Base-by-base conservation (phyloP, 2,329 filamentous ascomycete species). In the Sporothrix brunneoviolacea region DNA sequence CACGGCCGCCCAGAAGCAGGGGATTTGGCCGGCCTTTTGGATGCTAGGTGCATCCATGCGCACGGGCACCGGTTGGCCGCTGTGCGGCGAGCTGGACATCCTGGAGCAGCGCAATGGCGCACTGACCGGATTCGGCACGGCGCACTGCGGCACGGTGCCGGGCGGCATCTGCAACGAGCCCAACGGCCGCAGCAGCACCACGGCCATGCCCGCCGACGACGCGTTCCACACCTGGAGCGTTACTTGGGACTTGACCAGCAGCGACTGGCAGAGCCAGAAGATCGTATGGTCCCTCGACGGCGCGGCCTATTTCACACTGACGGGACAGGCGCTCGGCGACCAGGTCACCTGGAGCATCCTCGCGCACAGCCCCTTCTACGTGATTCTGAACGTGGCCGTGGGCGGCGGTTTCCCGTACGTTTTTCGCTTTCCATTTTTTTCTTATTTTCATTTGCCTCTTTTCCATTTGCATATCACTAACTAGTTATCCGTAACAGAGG, bases 1-100 rank as follows among this genome's bases (percentile, higher is more conserved):
- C 61, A 37, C 61, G 1, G 32, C 48, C 16, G 43, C 45, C 18
- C 60, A 61, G 38, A 75, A 78, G 62, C 68, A 77, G 56, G 78
- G 78, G 4, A 67, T 80, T 44, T 81, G 77, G 77, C 76, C 77
- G 0, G 77, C 77, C 0, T 80, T 80, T 58, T 81, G 76, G 77
- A 66, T 79, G 54, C 67, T 80, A 15, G 76, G 77, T 36, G 68
- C 78, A 44, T 61, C 69, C 10, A 65, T 74, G 49, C 71, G 73
- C 22, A 65, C 70, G 39, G 75, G 74, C 8, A 70, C 67, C 1
- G 32, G 58, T 13, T 81, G 78, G 78, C 78, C 78, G 0, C 48
- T 53, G 8, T 75, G 73, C 52, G 78, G 77, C 54, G 78, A 81
- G 68, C 65, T 81, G 44, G 78, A 81, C 60, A 73, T 80, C 57